phyloP scores from a whole-genome alignment of 768 basidiomycete species.

The Tylopilus cervinicoccineus region DNA sequence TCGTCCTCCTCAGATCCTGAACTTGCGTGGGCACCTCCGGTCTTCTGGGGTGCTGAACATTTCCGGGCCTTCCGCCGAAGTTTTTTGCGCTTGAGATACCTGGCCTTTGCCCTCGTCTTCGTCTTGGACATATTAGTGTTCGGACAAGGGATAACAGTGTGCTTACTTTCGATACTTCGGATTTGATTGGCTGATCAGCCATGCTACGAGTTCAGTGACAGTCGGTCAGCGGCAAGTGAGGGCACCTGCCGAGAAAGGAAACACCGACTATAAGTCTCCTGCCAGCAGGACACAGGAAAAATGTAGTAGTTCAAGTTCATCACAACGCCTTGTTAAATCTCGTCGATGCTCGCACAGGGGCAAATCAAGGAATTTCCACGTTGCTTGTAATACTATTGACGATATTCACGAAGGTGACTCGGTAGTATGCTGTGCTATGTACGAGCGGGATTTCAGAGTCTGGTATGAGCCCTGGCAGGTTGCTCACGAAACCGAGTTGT shows the following conservation, averaged over 20 bases:
- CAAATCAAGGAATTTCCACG: no score
- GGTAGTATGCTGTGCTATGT: no score
- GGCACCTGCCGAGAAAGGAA: background rate
- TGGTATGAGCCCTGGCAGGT: background rate
- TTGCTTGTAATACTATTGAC: background rate
- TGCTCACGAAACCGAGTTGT: background rate
- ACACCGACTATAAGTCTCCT: no score
- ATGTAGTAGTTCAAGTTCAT: no score
- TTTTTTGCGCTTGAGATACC: constrained; percentile 72
- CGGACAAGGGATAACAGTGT: background rate
- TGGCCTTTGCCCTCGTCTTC: constrained; percentile 69
- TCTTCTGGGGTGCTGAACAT: constrained; percentile 23
- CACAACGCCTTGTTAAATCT: no score
- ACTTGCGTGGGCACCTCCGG: constrained; percentile 18
- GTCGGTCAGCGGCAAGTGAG: background rate
- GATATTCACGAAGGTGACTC: no score
- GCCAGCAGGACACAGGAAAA: no score
- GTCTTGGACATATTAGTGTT: constrained; percentile 27
- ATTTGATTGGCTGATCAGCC: constrained; percentile 1
- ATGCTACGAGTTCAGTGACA: no score
- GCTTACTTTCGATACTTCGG: constrained; percentile 20
- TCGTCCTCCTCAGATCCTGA: constrained; percentile 24
- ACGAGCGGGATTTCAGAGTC: background rate
- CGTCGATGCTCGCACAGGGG: background rate
- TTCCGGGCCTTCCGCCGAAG: constrained; percentile 55